These are phyloP conservation scores for Pichia californica DNA, from an alignment of 805 yeast genomes.

Conservation along the genomic window DNA sequence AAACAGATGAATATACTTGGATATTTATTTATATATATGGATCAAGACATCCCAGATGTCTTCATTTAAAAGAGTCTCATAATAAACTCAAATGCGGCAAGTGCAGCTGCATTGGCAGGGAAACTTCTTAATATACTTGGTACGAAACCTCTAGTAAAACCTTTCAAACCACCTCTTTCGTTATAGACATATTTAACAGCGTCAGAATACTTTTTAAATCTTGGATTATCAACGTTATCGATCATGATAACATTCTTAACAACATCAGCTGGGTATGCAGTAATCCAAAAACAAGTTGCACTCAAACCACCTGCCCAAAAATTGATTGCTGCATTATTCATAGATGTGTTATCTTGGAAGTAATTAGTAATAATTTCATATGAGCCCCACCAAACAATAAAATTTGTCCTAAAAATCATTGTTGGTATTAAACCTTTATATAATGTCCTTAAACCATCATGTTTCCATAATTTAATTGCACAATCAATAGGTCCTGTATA, in stretches of 20 bases:
- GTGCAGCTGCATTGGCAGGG: conserved; percentile 92
- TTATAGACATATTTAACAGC: conserved; percentile 66
- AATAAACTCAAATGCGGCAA: conserved; percentile 84
- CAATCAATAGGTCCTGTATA: conserved; percentile 82
- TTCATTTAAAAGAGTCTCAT: conserved; percentile 39
- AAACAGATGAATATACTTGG: too few relatives aligned
- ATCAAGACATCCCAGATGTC: too few relatives aligned
- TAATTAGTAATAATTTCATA: conserved; percentile 71
- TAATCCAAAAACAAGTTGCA: conserved; percentile 83
- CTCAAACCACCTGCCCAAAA: conserved; percentile 91
- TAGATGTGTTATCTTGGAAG: conserved; percentile 55
- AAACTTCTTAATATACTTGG: conserved; percentile 78
- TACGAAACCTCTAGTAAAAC: conserved; percentile 74
- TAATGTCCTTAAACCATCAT: conserved; percentile 63
- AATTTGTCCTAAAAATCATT: conserved; percentile 80
- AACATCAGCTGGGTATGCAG: conserved; percentile 86
- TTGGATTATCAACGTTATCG: conserved; percentile 66
- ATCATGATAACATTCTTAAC: conserved; percentile 82
- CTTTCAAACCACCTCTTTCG: conserved; percentile 52
- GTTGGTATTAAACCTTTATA: conserved; percentile 83
- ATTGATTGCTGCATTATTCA: conserved; percentile 67
- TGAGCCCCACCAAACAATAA: conserved; percentile 91
- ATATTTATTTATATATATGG: too few relatives aligned
- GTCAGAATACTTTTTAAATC: conserved; percentile 61
- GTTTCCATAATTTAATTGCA: conserved; percentile 46